Evolutionary conservation across 2,329 filamentous ascomycete species (phyloP).

Genomic region (Venturia nashicola): DNA sequence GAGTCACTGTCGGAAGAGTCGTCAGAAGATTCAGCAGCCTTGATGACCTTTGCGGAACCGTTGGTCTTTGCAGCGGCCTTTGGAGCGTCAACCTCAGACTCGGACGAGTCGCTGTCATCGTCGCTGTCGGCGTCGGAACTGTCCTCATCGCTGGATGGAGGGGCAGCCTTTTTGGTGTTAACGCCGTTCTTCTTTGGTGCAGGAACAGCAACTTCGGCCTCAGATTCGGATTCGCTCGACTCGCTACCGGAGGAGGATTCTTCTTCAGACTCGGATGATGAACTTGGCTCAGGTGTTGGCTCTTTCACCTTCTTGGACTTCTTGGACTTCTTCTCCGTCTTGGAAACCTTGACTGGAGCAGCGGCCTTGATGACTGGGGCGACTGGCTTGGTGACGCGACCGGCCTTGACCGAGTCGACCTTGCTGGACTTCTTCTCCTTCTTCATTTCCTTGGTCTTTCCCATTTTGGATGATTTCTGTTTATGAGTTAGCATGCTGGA

Average conservation of each 20-base stretch:
- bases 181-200: constrained; percentile 20
- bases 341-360: constrained; percentile 46
- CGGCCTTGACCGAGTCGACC: constrained; percentile 48
- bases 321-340: constrained; percentile 35
- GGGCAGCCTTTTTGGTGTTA: constrained; percentile 18
- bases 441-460: constrained; percentile 30
- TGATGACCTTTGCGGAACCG: constrained; percentile 18
- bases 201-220: constrained; percentile 16
- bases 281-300: constrained; percentile 32
- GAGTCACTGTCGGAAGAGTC: constrained; percentile 12
- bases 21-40: constrained; percentile 8
- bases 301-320: constrained; percentile 38
- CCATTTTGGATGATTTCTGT: constrained; percentile 3
- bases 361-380: constrained; percentile 56
- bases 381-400: constrained; percentile 55
- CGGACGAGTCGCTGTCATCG: constrained; percentile 15
- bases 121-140: constrained; percentile 13
- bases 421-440: constrained; percentile 46
- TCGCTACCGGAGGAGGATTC: constrained; percentile 14
- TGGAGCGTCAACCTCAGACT: constrained; percentile 15
- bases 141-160: constrained; percentile 13
- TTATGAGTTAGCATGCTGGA: neutral
- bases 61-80: constrained; percentile 16
- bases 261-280: constrained; percentile 9
- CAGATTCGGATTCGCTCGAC: constrained; percentile 24